Conservation (phyloP, 2,329 filamentous ascomycete genomes). For the Boeremia lycopersici region DNA sequence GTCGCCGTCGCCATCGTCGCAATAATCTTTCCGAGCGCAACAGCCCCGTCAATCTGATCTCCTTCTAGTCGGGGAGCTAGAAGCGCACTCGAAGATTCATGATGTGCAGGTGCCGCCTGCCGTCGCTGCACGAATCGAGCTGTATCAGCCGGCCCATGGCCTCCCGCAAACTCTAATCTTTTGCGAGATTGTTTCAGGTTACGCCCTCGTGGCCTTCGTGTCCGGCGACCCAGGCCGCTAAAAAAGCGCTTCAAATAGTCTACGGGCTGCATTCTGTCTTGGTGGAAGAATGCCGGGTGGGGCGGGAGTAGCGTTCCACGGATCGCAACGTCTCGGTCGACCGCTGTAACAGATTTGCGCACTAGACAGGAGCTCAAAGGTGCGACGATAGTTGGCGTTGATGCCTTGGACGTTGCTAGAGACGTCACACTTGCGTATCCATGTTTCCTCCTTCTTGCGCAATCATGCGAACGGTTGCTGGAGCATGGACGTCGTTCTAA, state of each 20-base stretch:
- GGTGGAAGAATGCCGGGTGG: slow-evolving; percentile 16
- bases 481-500: slow-evolving; percentile 10
- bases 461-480: slow-evolving; percentile 27
- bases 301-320: slow-evolving; percentile 17
- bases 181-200: slow-evolving; percentile 28
- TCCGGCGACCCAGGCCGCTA: slow-evolving; percentile 14
- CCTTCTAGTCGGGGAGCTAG: slow-evolving; percentile 23
- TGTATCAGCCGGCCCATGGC: slow-evolving; percentile 11
- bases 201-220: slow-evolving; percentile 15
- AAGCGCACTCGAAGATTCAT: slow-evolving; percentile 20
- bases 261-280: slow-evolving; percentile 20
- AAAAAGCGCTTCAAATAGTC: slow-evolving; percentile 1
- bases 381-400: background rate
- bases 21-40: slow-evolving; percentile 7
- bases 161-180: slow-evolving; percentile 31
- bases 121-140: slow-evolving; percentile 4
- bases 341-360: slow-evolving; percentile 4
- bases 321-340: slow-evolving; percentile 7
- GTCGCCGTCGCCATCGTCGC: background rate
- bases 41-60: background rate
- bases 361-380: background rate
- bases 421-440: slow-evolving; percentile 4
- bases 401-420: background rate
- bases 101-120: slow-evolving; percentile 18
- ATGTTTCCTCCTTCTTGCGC: slow-evolving; percentile 23